phyloP scores from a whole-genome alignment of 306 rosid genomes.

The Hippophae rhamnoides region DNA sequence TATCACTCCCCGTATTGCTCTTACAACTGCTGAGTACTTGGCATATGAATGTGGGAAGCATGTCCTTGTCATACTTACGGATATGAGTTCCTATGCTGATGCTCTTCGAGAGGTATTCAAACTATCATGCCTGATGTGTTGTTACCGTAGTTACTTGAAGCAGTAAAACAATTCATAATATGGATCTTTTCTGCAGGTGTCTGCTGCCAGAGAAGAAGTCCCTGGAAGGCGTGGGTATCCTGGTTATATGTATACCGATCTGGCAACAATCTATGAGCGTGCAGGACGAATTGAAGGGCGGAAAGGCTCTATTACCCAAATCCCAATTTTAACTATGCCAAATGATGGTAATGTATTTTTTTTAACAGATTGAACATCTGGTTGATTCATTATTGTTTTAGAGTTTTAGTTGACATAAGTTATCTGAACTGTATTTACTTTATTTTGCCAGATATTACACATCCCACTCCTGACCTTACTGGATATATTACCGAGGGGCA shows the following conservation, averaged over 20 bases:
- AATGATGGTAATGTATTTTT: constrained; percentile 64
- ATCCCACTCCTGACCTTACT: constrained; percentile 97
- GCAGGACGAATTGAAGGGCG: constrained; percentile 99
- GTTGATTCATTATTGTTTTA: constrained; percentile 4
- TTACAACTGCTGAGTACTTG: constrained; percentile 97
- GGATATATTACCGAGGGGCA: constrained; percentile 99
- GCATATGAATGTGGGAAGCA: constrained; percentile 99
- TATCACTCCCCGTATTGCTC: constrained; percentile 99
- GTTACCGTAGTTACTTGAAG: background rate
- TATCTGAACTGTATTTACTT: constrained; percentile 19
- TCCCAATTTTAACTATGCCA: constrained; percentile 97
- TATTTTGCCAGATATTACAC: constrained; percentile 72
- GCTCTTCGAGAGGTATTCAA: constrained; percentile 95
- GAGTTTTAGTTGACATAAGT: constrained; percentile 9
- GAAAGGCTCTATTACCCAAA: constrained; percentile 96
- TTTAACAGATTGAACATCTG: constrained; percentile 13
- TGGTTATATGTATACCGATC: constrained; percentile 98
- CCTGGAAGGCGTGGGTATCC: constrained; percentile 99
- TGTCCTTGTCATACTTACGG: constrained; percentile 96
- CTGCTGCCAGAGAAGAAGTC: constrained; percentile 99
- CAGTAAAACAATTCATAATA: constrained; percentile 6
- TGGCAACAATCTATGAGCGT: constrained; percentile 97
- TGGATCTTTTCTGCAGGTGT: constrained; percentile 49
- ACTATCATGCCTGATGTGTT: background rate
- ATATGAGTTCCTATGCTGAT: constrained; percentile 99